Conservation (phyloP, 1,139 yeast species). For the Lodderomyces jiufengensis region DNA sequence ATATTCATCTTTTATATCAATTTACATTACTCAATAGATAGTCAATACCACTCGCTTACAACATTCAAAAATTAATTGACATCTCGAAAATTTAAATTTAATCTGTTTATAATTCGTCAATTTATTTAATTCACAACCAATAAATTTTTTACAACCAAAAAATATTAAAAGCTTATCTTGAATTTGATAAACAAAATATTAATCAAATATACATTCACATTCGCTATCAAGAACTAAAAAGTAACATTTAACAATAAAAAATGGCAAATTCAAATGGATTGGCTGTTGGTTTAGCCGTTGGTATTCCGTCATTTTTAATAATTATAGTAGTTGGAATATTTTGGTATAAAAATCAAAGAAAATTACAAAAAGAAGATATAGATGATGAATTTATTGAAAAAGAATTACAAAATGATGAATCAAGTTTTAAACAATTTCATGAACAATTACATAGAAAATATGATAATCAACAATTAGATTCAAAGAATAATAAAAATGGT, state of each 20-base stretch:
- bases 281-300: slow-evolving; percentile 44
- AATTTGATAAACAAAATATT: not conserved
- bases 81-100: no score
- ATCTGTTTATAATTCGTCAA: no score
- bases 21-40: no score
- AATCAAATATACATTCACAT: not conserved
- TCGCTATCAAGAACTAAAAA: not conserved
- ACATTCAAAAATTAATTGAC: no score
- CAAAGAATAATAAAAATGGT: slow-evolving; percentile 3
- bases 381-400: slow-evolving; percentile 31
- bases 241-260: no score
- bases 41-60: no score
- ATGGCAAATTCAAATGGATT: slow-evolving; percentile 23
- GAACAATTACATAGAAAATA: slow-evolving; percentile 30
- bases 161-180: not conserved
- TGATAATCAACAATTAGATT: slow-evolving; percentile 12
- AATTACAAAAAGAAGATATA: slow-evolving; percentile 32
- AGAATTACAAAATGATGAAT: slow-evolving; percentile 34
- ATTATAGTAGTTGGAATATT: slow-evolving; percentile 20
- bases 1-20: no score
- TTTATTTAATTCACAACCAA: no score
- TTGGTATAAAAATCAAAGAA: slow-evolving; percentile 31
- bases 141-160: not conserved
- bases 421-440: slow-evolving; percentile 35
- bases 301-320: slow-evolving; percentile 35